Evolutionary conservation across 768 basidiomycete genomes (phyloP).

Genomic region (Mrakia gelida): DNA sequence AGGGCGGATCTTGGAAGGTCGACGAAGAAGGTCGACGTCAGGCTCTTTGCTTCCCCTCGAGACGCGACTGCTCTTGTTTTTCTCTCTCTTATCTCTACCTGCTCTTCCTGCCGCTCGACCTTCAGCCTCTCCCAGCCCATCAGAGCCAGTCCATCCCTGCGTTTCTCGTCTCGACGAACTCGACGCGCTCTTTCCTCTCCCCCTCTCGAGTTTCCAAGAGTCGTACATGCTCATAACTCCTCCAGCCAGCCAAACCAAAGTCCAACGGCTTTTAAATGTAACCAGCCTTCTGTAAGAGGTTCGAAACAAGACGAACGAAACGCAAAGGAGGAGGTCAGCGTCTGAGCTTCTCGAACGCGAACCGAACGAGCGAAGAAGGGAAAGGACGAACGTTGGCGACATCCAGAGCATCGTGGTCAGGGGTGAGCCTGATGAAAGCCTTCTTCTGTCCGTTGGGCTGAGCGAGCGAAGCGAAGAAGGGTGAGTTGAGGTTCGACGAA

Average conservation of each 20-base stretch:
- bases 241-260: neutral
- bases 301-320: neutral
- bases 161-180: no score
- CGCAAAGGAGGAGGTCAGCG: neutral
- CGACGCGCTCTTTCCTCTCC: neutral
- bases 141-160: no score
- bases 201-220: neutral
- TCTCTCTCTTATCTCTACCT: neutral
- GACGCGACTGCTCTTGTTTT: neutral
- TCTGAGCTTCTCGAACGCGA: neutral
- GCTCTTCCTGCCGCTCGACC: no score
- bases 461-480: slow-evolving; percentile 39
- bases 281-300: slow-evolving; percentile 28
- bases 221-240: slow-evolving; percentile 17
- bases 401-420: slow-evolving; percentile 95
- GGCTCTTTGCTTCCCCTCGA: no score
- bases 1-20: neutral
- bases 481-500: neutral
- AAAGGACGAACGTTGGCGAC: slow-evolving; percentile 64
- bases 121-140: no score
- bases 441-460: slow-evolving; percentile 98
- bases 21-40: neutral
- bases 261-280: slow-evolving; percentile 31
- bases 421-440: slow-evolving; percentile 90
- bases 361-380: neutral